A percentile compares a stretch with the other conserved stretches of the same genome.
Evolutionary conservation across 768 basidiomycete species (phyloP).

Genomic region (Agaricus subrufescens): DNA sequence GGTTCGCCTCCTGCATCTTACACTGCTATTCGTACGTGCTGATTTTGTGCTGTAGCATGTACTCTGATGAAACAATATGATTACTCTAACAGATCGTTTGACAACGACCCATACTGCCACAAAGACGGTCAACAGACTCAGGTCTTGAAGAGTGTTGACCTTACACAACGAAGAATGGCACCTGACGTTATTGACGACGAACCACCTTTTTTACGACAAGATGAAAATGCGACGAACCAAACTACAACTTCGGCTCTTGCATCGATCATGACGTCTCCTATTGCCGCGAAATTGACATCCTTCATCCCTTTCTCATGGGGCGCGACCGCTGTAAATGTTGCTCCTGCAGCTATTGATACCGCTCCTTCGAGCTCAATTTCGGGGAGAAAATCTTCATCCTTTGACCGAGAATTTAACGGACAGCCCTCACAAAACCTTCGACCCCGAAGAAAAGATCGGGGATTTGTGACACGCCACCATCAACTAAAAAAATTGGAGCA

Average conservation of each 20-base stretch:
- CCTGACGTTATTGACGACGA: neutral
- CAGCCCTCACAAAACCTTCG: neutral
- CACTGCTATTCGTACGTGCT: constrained; percentile 53
- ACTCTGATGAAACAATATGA: constrained; percentile 26
- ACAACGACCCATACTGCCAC: constrained; percentile 8
- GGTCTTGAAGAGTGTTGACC: constrained; percentile 36
- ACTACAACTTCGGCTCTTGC: constrained; percentile 32
- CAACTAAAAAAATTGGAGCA: constrained; percentile 61
- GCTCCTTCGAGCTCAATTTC: neutral
- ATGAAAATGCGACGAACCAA: constrained; percentile 4
- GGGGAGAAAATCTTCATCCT: neutral
- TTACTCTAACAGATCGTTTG: constrained; percentile 36
- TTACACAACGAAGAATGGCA: constrained; percentile 5
- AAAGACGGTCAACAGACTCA: constrained; percentile 15
- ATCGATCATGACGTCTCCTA: constrained; percentile 44
- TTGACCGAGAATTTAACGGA: constrained; percentile 2
- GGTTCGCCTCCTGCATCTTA: constrained; percentile 60
- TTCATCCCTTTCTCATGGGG: constrained; percentile 52
- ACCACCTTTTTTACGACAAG: neutral
- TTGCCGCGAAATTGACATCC: constrained; percentile 54
- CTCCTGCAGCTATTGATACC: constrained; percentile 9
- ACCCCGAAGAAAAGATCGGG: constrained; percentile 16
- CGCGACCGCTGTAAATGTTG: constrained; percentile 10
- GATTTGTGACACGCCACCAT: constrained; percentile 57
- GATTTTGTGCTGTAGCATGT: constrained; percentile 36